Conservation (phyloP, 495 filamentous ascomycete species). For the Podospora australis region DNA sequence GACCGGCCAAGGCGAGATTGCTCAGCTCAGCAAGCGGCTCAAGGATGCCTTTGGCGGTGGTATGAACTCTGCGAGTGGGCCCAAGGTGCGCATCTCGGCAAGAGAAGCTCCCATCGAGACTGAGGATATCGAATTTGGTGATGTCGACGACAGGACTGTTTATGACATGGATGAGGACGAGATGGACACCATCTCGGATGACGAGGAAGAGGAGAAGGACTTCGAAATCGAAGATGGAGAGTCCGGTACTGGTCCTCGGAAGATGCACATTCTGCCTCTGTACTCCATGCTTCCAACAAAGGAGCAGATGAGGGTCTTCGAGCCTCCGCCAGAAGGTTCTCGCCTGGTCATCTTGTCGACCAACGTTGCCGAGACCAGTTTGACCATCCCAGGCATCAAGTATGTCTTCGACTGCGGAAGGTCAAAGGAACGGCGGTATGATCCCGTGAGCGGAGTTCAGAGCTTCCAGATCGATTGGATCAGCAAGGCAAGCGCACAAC, state of each 20-base stretch:
- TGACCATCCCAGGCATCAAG: conserved; percentile 91
- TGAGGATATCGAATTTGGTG: conserved; percentile 82
- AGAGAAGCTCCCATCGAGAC: conserved; percentile 74
- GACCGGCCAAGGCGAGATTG: conserved; percentile 90
- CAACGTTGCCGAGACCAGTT: conserved; percentile 93
- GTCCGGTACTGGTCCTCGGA: conserved; percentile 49
- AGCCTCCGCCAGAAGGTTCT: conserved; percentile 73
- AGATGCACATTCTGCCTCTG: conserved; percentile 79
- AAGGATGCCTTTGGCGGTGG: conserved; percentile 58
- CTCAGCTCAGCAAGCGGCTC: conserved; percentile 65
- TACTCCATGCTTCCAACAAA: conserved; percentile 92
- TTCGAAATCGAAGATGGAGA: conserved; percentile 56
- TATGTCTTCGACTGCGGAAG: conserved; percentile 95
- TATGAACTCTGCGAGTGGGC: conserved; percentile 46
- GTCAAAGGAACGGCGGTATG: conserved; percentile 84
- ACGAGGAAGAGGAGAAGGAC: conserved; percentile 52
- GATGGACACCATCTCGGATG: conserved; percentile 43
- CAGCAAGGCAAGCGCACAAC: conserved; percentile 91
- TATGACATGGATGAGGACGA: conserved; percentile 46
- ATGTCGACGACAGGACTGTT: conserved; percentile 41
- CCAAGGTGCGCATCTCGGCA: conserved; percentile 65
- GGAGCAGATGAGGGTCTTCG: conserved; percentile 91
- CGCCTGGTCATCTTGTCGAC: conserved; percentile 89
- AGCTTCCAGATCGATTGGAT: conserved; percentile 95
- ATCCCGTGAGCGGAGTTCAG: conserved; percentile 80